Evolutionary conservation across 2,329 filamentous ascomycete species (phyloP).

Genomic region (Colletotrichum karsti): DNA sequence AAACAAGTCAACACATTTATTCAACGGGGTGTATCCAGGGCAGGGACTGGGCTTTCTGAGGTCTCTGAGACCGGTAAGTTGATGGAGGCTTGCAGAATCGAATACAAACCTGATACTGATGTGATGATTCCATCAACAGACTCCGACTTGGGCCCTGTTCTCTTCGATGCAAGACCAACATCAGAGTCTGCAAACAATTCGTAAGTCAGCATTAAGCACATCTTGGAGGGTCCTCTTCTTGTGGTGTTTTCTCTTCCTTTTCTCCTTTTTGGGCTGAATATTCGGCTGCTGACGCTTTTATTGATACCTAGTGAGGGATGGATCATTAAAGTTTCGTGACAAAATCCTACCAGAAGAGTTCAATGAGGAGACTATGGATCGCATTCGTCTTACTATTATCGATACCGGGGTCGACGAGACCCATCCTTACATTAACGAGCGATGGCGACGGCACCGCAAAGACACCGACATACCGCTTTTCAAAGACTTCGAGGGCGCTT

Average conservation of each 20-base stretch:
- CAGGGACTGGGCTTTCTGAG: background rate
- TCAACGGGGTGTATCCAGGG: background rate
- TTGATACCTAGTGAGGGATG: too few relatives aligned
- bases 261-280: too few relatives aligned
- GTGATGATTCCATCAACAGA: too few relatives aligned
- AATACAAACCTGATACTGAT: too few relatives aligned
- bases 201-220: background rate
- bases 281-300: too few relatives aligned
- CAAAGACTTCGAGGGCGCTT: background rate
- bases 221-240: background rate
- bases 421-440: background rate
- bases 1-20: too few relatives aligned
- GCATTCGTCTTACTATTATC: background rate
- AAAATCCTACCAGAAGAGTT: background rate
- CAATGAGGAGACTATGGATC: background rate
- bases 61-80: background rate
- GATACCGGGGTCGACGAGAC: slow-evolving; percentile 2
- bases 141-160: too few relatives aligned
- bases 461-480: background rate
- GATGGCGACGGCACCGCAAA: background rate
- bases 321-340: background rate
- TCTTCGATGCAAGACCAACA: background rate
- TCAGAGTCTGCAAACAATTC: background rate
- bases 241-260: too few relatives aligned
- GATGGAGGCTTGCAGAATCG: background rate